Evolutionary conservation across 495 filamentous ascomycete genomes (phyloP).

Genomic region (Opeltia flavorubescens): DNA sequence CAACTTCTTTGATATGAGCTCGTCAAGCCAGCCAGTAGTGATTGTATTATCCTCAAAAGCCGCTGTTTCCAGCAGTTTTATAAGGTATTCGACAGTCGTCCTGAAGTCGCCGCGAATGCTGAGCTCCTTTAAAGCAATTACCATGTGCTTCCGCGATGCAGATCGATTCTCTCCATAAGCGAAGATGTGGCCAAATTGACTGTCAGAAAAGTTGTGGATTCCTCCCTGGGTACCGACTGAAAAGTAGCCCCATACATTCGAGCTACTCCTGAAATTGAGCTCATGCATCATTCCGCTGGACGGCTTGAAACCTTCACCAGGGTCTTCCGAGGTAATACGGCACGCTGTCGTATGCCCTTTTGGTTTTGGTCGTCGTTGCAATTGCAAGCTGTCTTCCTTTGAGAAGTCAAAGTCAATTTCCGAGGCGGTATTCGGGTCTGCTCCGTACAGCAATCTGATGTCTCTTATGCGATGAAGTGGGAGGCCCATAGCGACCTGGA

Average conservation of each 20-base stretch:
- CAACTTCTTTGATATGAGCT: constrained; percentile 94
- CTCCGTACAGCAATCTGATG: constrained; percentile 90
- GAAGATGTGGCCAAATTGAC: constrained; percentile 98
- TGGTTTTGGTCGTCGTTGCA: constrained; percentile 76
- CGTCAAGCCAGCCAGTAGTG: constrained; percentile 96
- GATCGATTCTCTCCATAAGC: constrained; percentile 95
- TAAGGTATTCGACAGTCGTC: constrained; percentile 96
- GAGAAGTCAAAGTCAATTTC: constrained; percentile 97
- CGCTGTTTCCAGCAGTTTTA: constrained; percentile 95
- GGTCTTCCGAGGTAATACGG: constrained; percentile 98
- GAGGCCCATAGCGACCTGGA: constrained; percentile 98
- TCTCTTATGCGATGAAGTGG: constrained; percentile 91
- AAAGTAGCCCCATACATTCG: constrained; percentile 99
- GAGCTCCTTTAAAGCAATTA: constrained; percentile 93
- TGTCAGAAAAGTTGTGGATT: constrained; percentile 98
- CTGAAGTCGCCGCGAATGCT: constrained; percentile 99
- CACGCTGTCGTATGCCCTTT: constrained; percentile 97
- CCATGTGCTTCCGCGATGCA: constrained; percentile 97
- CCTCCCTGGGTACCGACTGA: constrained; percentile 91
- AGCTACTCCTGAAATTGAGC: constrained; percentile 95
- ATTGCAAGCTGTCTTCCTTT: constrained; percentile 66
- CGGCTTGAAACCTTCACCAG: constrained; percentile 98
- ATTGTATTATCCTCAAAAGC: constrained; percentile 99
- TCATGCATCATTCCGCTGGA: constrained; percentile 98
- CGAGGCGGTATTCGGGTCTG: constrained; percentile 71